These are phyloP conservation scores for Xerocomus nothofagi DNA, from an alignment of 1,284 basidiomycete species.

Conservation along the genomic window DNA sequence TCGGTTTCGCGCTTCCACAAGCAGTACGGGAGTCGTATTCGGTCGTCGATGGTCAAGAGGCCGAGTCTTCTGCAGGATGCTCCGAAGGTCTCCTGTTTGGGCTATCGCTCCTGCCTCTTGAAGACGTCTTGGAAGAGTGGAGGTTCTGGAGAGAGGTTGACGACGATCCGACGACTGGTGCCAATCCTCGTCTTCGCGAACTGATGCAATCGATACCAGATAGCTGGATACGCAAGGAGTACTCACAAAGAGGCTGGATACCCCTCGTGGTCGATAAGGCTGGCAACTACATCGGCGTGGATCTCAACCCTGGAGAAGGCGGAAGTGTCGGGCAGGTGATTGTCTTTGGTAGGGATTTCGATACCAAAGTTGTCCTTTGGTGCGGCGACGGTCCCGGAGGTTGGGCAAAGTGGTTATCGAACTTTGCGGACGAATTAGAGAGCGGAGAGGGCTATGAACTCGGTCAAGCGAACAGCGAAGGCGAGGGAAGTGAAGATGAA, in stretches of 20 bases:
- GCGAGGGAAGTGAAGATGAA: conserved; percentile 75
- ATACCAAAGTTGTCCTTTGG: conserved; percentile 95
- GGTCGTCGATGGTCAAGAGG: conserved; percentile 83
- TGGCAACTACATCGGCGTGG: conserved; percentile 97
- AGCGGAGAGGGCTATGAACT: conserved; percentile 84
- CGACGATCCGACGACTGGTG: conserved; percentile 76
- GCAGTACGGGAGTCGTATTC: conserved; percentile 85
- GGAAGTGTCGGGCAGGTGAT: conserved; percentile 92
- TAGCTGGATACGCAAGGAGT: conserved; percentile 87
- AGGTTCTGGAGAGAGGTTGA: conserved; percentile 92
- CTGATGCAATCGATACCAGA: conserved; percentile 90
- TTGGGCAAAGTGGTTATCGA: conserved; percentile 95
- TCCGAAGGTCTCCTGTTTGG: conserved; percentile 91
- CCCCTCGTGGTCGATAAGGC: conserved; percentile 91
- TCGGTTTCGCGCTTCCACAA: conserved; percentile 77
- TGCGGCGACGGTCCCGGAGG: conserved; percentile 87
- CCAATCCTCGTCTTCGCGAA: conserved; percentile 67
- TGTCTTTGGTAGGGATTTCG: conserved; percentile 96
- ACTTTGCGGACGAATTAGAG: conserved; percentile 92
- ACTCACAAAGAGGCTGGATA: conserved; percentile 95
- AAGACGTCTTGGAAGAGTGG: conserved; percentile 92
- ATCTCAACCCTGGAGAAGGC: conserved; percentile 81
- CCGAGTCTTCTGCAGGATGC: conserved; percentile 80
- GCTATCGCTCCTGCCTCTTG: conserved; percentile 78
- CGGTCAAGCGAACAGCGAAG: conserved; percentile 50